Percentiles rank a stretch among this genome's conserved stretches.
Conservation (phyloP, 2,329 filamentous ascomycete genomes). For the Coniochaeta sp. region DNA sequence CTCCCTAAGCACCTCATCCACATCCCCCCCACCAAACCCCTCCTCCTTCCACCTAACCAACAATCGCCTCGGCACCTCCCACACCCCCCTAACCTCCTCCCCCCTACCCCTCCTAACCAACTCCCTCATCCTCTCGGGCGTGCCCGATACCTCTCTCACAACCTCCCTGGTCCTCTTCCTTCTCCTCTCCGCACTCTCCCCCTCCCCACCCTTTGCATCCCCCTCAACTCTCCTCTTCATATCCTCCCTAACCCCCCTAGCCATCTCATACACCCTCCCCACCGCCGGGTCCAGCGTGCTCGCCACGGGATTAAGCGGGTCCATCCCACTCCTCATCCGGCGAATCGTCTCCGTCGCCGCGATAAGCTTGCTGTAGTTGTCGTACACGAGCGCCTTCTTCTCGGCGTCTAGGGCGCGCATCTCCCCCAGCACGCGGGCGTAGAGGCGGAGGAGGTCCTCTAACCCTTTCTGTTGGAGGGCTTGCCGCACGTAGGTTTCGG, state of each 20-base stretch:
- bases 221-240: conserved; percentile 40
- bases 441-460: conserved; percentile 61
- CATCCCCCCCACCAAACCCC: conserved; percentile 47
- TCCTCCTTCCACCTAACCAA: conserved; percentile 47
- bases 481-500: conserved; percentile 57
- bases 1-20: conserved; percentile 36
- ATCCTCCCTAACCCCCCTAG: conserved; percentile 45
- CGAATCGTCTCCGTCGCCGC: conserved; percentile 91
- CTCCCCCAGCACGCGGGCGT: conserved; percentile 68
- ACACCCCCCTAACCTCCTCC: conserved; percentile 53
- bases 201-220: conserved; percentile 24
- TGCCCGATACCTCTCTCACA: conserved; percentile 55
- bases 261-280: conserved; percentile 62
- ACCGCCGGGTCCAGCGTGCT: conserved; percentile 68
- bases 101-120: conserved; percentile 53
- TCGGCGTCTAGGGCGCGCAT: conserved; percentile 89
- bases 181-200: no score
- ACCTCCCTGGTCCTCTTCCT: conserved; percentile 43
- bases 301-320: conserved; percentile 67
- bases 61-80: conserved; percentile 46
- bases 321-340: conserved; percentile 74
- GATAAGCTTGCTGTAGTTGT: conserved; percentile 97
- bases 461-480: conserved; percentile 57
- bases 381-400: conserved; percentile 94
- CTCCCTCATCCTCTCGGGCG: conserved; percentile 50